Evolutionary conservation across 768 basidiomycete genomes (phyloP).

Genomic region (Agaricus bisporus): DNA sequence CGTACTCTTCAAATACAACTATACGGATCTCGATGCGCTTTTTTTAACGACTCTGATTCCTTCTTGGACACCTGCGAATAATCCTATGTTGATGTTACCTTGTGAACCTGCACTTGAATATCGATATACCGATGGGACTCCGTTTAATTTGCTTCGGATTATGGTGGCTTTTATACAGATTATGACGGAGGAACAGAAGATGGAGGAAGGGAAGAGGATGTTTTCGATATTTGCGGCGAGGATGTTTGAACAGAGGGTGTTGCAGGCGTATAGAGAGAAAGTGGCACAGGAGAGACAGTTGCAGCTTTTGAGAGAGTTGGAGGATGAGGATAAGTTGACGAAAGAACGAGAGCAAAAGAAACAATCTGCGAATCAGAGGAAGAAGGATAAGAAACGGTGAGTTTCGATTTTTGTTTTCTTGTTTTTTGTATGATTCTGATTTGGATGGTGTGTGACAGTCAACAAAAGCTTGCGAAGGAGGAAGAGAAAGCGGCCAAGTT

Average conservation of each 20-base stretch:
- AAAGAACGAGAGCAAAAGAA: constrained; percentile 92
- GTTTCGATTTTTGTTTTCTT: constrained; percentile 14
- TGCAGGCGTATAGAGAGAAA: constrained; percentile 93
- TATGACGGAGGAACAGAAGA: constrained; percentile 95
- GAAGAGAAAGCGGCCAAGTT: constrained; percentile 81
- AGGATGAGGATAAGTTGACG: constrained; percentile 86
- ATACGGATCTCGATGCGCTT: not conserved
- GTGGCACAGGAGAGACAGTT: constrained; percentile 94
- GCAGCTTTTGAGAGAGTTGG: constrained; percentile 89
- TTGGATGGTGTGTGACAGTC: constrained; percentile 37
- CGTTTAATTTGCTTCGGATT: constrained; percentile 4
- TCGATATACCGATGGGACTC: not conserved
- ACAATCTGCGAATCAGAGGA: constrained; percentile 96
- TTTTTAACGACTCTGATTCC: not conserved
- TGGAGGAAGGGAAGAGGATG: constrained; percentile 99
- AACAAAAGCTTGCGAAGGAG: constrained; percentile 89
- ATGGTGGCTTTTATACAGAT: constrained; percentile 31
- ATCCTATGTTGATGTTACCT: not conserved
- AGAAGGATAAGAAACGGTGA: constrained; percentile 92
- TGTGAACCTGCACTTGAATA: not conserved
- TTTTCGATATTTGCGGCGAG: constrained; percentile 99
- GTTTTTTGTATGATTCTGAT: constrained; percentile 4
- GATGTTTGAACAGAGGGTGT: constrained; percentile 98
- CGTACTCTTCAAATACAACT: not conserved
- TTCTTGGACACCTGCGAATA: not conserved